Evolutionary conservation across 2,329 filamentous ascomycete species (phyloP), one percentile per base, ranked within the genome.

Genomic region (Aspergillus novofumigatus): DNA sequence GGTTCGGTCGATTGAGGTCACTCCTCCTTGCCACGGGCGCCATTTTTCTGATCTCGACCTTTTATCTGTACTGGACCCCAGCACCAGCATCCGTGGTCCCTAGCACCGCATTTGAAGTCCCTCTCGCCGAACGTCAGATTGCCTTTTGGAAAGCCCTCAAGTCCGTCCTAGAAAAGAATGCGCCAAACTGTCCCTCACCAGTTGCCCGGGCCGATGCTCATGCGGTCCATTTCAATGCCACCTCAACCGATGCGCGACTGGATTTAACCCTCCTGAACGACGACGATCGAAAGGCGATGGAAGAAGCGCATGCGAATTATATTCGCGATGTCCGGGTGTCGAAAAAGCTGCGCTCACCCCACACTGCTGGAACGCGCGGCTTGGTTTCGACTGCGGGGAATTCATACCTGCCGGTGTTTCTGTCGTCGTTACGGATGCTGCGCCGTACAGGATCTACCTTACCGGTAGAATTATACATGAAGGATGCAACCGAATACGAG

Each of bases 381-480:
- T 72, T 84, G 35, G 81, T 84, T 42, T 80, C 80, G 23, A 80
- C 79, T 2, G 79, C 79, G 2, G 78, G 79, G 9, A 71, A 74
- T 0, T 65, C 70, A 10, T 80, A 81, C 63, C 72, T 83, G 49
- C 79, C 80, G 1, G 75, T 81, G 8, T 78, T 81, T 51, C 62
- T 83, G 20, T 77, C 79, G 3, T 78, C 80, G 3, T 68, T 84
- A 21, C 76, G 80, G 10, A 81, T 83, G 76, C 72, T 83, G 25
- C 79, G 82, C 11, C 77, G 77, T 47, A 75, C 75, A 7, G 81
- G 81, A 23, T 81, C 79, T 29, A 73, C 65, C 3, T 68, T 84
- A 8, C 81, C 82, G 0, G 77, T 83, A 3, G 72, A 77, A 55
- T 72, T 78, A 50, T 79, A 74, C 49, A 67, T 79, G 62, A 71